These are phyloP conservation scores for Coniochaeta sp. DNA, from an alignment of 2,329 filamentous ascomycete species.

Conservation along the genomic window DNA sequence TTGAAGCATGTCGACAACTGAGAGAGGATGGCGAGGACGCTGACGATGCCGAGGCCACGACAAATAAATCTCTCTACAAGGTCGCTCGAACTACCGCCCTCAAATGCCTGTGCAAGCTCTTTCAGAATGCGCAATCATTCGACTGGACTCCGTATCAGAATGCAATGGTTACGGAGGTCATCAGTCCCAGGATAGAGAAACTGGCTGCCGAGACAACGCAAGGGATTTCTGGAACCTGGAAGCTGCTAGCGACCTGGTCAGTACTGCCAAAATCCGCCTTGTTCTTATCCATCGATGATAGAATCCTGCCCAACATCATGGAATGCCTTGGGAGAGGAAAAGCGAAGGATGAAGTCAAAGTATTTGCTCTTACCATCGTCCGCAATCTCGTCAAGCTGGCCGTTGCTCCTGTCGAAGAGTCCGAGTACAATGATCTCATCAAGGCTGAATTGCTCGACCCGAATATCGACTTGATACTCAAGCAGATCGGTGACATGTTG, in stretches of 20 bases:
- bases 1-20: slow-evolving; percentile 52
- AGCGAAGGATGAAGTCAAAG: slow-evolving; percentile 69
- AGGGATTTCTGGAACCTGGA: slow-evolving; percentile 74
- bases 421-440: slow-evolving; percentile 49
- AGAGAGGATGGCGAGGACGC: slow-evolving; percentile 28
- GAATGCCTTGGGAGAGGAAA: slow-evolving; percentile 64
- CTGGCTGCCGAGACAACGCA: slow-evolving; percentile 83
- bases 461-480: slow-evolving; percentile 52
- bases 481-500: slow-evolving; percentile 62
- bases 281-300: slow-evolving; percentile 55
- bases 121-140: slow-evolving; percentile 62
- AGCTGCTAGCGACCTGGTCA: slow-evolving; percentile 76
- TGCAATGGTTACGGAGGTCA: slow-evolving; percentile 63
- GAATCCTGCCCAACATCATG: slow-evolving; percentile 63
- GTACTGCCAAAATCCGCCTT: slow-evolving; percentile 55
- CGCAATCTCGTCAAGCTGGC: slow-evolving; percentile 58
- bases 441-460: slow-evolving; percentile 47
- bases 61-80: slow-evolving; percentile 52
- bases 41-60: slow-evolving; percentile 30
- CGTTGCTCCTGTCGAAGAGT: slow-evolving; percentile 43
- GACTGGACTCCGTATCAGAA: slow-evolving; percentile 67
- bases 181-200: slow-evolving; percentile 69
- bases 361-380: slow-evolving; percentile 72
- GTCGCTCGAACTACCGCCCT: slow-evolving; percentile 64
- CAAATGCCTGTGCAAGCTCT: slow-evolving; percentile 74